A percentile compares a stretch with the other conserved stretches of the same genome.
These are phyloP conservation scores for Aspergillus campestris DNA, from an alignment of 495 filamentous ascomycete genomes.

Conservation along the genomic window DNA sequence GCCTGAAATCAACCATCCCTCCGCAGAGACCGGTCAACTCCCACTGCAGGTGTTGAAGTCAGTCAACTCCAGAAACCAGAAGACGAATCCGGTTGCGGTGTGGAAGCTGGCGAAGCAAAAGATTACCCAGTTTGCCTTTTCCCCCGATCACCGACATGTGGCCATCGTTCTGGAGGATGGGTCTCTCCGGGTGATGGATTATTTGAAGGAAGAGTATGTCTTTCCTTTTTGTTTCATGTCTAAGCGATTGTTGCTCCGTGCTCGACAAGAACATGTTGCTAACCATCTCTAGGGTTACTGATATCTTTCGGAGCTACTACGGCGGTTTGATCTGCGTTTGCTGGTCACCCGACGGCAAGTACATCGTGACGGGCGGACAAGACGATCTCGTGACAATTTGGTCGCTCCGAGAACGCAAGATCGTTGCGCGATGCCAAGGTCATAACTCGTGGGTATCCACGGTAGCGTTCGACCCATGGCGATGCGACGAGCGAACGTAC, in stretches of 20 bases:
- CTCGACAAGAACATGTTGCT: conserved; percentile 2
- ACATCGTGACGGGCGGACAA: conserved; percentile 89
- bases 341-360: conserved; percentile 97
- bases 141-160: conserved; percentile 76
- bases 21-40: conserved; percentile 36
- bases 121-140: conserved; percentile 84
- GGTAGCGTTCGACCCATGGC: conserved; percentile 92
- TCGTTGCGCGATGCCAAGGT: conserved; percentile 87
- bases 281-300: conserved; percentile 53
- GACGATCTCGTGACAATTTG: conserved; percentile 94
- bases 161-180: conserved; percentile 92
- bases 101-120: conserved; percentile 88
- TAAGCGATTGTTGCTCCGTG: neutral
- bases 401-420: conserved; percentile 71
- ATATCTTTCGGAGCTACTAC: conserved; percentile 85
- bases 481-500: conserved; percentile 90
- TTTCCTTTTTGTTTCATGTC: neutral
- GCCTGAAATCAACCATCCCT: conserved; percentile 40
- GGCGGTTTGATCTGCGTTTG: conserved; percentile 86
- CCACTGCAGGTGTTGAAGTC: conserved; percentile 68
- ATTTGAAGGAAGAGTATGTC: conserved; percentile 77
- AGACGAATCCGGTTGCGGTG: conserved; percentile 79
- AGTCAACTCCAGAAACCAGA: conserved; percentile 85
- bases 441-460: conserved; percentile 93
- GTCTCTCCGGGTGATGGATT: conserved; percentile 80